Evolutionary conservation across 2,329 filamentous ascomycete species (phyloP), one percentile per base, ranked within the genome.

Genomic region (Magnaporthiopsis poae): DNA sequence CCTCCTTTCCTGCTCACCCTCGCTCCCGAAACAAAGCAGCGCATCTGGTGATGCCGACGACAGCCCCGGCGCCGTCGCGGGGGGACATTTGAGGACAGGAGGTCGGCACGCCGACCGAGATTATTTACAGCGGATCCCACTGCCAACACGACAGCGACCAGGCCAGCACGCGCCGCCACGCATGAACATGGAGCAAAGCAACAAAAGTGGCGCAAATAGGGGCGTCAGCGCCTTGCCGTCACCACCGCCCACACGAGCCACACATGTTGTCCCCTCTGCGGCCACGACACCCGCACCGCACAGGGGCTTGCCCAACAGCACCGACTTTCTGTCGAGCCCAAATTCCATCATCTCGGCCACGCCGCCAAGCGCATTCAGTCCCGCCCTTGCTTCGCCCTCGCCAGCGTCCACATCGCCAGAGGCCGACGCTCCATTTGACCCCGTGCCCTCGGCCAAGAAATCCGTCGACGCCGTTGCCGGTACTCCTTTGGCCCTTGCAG

Each of bases 191-290:
- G 46, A 56, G 21, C 46, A 56, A 56, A 21, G 18, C 46, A 56
- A 25, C 46, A 56, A 25, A 56, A 56, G 46, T 56, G 46, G 46
- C 46, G 46, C 46, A 56, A 56, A 56, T 56, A 56, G 46, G 60
- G 60, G 27, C 60, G 60, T 27, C 60, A 29, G 33, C 64, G 35
- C 64, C 64, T 35, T 46, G 39, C 39, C 60, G 29, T 65, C 59
- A 59, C 35, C 59, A 35, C 35, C 64, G 64, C 64, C 59, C 18
- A 65, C 59, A 61, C 64, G 64, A 65, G 64, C 64, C 64, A 65
- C 64, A 61, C 33, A 33, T 21, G 21, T 29, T 7, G 9, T 29
- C 31, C 13, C 29, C 1, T 27, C 39, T 35, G 63, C 56, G 33
- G 31, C 56, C 31, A 27, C 31, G 18, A 60, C 56, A 12, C n/a